Conservation (phyloP, 306 rosid genomes). For the Lathyrus oleraceus region DNA sequence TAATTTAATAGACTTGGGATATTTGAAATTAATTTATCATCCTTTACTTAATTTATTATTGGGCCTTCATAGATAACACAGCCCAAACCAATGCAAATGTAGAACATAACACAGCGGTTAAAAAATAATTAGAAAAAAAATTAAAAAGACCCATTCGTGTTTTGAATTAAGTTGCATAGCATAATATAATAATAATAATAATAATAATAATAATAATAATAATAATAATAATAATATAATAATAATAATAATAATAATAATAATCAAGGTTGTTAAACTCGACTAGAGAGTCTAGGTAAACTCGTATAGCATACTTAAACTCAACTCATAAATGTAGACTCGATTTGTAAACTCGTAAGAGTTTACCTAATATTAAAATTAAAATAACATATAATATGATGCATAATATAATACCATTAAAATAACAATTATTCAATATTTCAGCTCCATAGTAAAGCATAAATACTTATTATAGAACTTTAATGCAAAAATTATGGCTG, state of each 20-base stretch:
- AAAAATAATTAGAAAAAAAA: background rate
- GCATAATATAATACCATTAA: too few species aligned
- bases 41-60: background rate
- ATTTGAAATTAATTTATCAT: background rate
- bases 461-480: too few species aligned
- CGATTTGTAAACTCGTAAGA: too few species aligned
- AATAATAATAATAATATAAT: too few species aligned
- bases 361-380: background rate
- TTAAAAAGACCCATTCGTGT: background rate
- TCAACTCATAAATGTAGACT: background rate
- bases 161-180: background rate
- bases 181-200: background rate
- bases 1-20: background rate
- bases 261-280: background rate
- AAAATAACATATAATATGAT: background rate
- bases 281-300: background rate
- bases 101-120: background rate
- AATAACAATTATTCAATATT: background rate
- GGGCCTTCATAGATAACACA: background rate
- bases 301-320: background rate
- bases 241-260: too few species aligned
- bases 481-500: too few species aligned
- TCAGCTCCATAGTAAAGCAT: background rate
- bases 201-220: background rate
- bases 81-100: background rate